Percentiles rank a stretch among this genome's conserved stretches.
These are phyloP conservation scores for Berkeleyomyces basicola DNA, from an alignment of 2,329 filamentous ascomycete species.

Conservation along the genomic window DNA sequence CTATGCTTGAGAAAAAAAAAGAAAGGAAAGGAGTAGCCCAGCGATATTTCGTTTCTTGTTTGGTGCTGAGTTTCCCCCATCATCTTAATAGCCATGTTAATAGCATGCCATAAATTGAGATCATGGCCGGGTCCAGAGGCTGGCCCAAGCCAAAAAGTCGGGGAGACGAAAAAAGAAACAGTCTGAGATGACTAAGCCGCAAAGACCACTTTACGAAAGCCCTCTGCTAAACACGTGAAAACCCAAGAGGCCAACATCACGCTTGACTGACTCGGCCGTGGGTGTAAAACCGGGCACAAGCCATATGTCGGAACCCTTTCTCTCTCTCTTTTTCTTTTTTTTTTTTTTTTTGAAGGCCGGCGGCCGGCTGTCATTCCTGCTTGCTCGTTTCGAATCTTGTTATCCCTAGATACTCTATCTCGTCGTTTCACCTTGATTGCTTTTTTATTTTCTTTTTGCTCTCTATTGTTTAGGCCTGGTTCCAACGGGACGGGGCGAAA, in stretches of 20 bases:
- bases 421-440: not conserved
- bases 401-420: not conserved
- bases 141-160: no score
- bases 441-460: not conserved
- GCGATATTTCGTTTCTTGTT: not conserved
- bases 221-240: not conserved
- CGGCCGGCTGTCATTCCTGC: not conserved
- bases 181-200: not conserved
- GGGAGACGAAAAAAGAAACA: no score
- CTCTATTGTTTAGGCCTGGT: not conserved
- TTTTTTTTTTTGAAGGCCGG: no score
- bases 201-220: not conserved
- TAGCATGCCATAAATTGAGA: not conserved
- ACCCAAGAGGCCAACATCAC: not conserved
- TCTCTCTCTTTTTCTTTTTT: no score
- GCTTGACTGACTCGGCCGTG: no score
- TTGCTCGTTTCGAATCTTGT: not conserved
- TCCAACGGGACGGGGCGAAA: not conserved
- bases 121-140: not conserved
- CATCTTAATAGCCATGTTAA: not conserved
- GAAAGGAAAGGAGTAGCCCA: no score
- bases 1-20: no score
- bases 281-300: no score
- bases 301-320: no score
- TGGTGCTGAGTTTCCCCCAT: not conserved